Evolutionary conservation across 2,329 filamentous ascomycete genomes (phyloP).

Genomic region (Colletotrichum sp.): DNA sequence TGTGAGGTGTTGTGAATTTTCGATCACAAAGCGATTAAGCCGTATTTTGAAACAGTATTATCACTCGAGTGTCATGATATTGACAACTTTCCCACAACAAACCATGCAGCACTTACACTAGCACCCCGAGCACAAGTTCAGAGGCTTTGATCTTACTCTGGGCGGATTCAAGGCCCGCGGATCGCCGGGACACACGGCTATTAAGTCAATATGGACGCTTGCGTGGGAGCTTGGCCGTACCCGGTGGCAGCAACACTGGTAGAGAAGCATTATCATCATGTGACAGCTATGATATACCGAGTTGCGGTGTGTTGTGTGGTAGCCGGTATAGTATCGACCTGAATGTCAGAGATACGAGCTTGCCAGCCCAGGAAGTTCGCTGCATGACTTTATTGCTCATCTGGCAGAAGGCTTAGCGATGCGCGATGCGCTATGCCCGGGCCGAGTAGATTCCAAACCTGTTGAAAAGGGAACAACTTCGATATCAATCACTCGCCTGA

Average conservation of each 20-base stretch:
- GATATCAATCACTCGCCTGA: neutral
- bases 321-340: too few relatives aligned
- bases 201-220: neutral
- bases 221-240: neutral
- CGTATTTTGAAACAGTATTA: rapidly evolving
- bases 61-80: rapidly evolving
- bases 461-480: rapidly evolving
- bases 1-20: neutral
- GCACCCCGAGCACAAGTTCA: neutral
- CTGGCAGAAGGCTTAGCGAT: neutral
- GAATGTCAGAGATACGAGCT: too few relatives aligned
- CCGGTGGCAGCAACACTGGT: neutral
- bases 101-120: neutral
- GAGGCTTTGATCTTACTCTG: neutral
- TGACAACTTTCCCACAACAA: neutral
- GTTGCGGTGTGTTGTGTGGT: neutral
- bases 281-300: neutral
- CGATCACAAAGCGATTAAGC: neutral
- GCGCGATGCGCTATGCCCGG: too few relatives aligned
- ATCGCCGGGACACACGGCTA: neutral
- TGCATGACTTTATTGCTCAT: neutral
- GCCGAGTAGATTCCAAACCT: rapidly evolving
- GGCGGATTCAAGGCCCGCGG: neutral
- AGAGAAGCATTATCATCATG: too few relatives aligned
- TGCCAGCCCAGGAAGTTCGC: rapidly evolving